A percentile compares a stretch with the other conserved stretches of the same genome.
Evolutionary conservation across 73 alveolate species (phyloP).

Genomic region (Loxodes magnus): DNA sequence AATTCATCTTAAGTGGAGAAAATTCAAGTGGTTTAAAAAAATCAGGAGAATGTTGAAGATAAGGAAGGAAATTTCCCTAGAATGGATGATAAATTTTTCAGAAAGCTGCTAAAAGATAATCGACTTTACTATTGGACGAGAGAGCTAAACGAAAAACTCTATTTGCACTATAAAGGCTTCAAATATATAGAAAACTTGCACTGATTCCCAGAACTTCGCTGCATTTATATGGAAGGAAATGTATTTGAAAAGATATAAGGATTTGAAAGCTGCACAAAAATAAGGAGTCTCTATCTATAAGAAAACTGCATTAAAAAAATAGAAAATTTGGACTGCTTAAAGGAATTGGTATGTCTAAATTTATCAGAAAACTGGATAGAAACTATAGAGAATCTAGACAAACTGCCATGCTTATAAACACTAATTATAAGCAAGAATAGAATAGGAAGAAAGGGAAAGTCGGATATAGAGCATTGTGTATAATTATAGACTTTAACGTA

Average conservation of each 20-base stretch:
- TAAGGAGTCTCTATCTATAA: slow-evolving; percentile 63
- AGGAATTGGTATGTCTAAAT: slow-evolving; percentile 55
- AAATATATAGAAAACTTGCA: slow-evolving; percentile 84
- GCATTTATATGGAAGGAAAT: slow-evolving; percentile 89
- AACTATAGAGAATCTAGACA: slow-evolving; percentile 45
- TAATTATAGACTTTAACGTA: no score
- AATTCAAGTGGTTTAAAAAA: no score
- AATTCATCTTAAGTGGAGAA: no score
- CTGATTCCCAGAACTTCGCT: slow-evolving; percentile 74
- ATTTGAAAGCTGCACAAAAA: slow-evolving; percentile 47
- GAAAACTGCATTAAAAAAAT: slow-evolving; percentile 76
- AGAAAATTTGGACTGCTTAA: slow-evolving; percentile 61
- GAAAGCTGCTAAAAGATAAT: slow-evolving; percentile 62
- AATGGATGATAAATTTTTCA: slow-evolving; percentile 27
- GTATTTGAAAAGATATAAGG: slow-evolving; percentile 64
- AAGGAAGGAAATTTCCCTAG: slow-evolving; percentile 3
- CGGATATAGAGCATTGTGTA: slow-evolving; percentile 14
- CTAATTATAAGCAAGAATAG: slow-evolving; percentile 63
- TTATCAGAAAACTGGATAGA: slow-evolving; percentile 67
- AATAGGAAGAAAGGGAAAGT: slow-evolving; percentile 64
- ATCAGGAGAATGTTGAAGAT: no score
- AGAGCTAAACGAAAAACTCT: slow-evolving; percentile 89
- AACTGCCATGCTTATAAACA: slow-evolving; percentile 35
- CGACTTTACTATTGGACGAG: slow-evolving; percentile 83
- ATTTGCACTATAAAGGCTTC: slow-evolving; percentile 91